Conservation (phyloP, 768 basidiomycete species). For the Strobilomyces echinocephalus region DNA sequence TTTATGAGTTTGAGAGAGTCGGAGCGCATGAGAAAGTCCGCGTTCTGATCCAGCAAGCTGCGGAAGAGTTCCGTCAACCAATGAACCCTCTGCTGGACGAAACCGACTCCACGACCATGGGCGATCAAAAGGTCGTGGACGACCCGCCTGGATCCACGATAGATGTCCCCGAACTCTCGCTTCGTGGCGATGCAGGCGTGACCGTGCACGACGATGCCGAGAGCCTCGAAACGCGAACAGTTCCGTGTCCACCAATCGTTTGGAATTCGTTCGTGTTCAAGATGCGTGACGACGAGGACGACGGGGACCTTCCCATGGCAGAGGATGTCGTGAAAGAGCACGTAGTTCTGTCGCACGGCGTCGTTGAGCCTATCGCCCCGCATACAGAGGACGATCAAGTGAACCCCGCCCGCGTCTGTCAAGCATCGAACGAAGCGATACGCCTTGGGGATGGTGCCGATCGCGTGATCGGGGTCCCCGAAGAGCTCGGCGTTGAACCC, state of each 20-base stretch:
- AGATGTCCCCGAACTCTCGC: slow-evolving; percentile 20
- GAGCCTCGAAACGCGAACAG: slow-evolving; percentile 12
- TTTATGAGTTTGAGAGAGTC: background rate
- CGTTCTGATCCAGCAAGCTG: background rate
- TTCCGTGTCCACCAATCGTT: slow-evolving; percentile 10
- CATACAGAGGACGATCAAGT: background rate
- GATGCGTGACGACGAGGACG: background rate
- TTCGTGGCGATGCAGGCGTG: slow-evolving; percentile 34
- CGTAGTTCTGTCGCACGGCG: background rate
- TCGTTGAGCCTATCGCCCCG: no score
- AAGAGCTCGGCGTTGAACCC: no score
- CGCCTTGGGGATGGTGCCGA: background rate
- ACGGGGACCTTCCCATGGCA: slow-evolving; percentile 6
- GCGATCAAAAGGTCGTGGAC: slow-evolving; percentile 21
- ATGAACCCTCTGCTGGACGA: background rate
- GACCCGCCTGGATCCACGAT: slow-evolving; percentile 15
- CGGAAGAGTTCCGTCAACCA: background rate
- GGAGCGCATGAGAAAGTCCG: background rate
- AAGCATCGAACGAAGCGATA: background rate
- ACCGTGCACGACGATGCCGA: slow-evolving; percentile 14
- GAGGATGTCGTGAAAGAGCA: background rate
- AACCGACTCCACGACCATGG: slow-evolving; percentile 9
- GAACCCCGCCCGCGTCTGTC: background rate
- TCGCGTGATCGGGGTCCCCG: no score
- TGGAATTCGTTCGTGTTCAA: background rate